These are phyloP conservation scores for Diaporthe citri DNA, from an alignment of 2,329 filamentous ascomycete genomes.

Conservation along the genomic window DNA sequence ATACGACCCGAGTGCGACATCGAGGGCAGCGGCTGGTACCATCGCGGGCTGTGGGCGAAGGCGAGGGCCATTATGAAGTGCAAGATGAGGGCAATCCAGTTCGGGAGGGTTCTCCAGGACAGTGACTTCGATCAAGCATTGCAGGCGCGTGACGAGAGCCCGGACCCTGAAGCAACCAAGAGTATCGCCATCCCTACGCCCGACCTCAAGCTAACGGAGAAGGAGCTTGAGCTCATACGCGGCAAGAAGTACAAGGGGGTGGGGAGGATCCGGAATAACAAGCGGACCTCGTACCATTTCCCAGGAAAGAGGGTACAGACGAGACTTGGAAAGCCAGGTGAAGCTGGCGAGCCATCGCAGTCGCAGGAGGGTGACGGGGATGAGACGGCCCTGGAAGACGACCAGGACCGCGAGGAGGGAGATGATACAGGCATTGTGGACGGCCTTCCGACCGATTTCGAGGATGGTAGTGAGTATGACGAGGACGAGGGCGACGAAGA, in stretches of 20 bases:
- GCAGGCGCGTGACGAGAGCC: slow-evolving; percentile 51
- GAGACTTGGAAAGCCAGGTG: slow-evolving; percentile 3
- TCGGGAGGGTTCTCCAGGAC: slow-evolving; percentile 63
- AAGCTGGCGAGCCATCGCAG: not conserved
- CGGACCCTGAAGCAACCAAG: slow-evolving; percentile 44
- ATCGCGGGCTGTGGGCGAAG: slow-evolving; percentile 84
- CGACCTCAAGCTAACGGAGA: slow-evolving; percentile 54
- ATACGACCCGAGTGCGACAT: slow-evolving; percentile 71
- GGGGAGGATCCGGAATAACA: slow-evolving; percentile 42
- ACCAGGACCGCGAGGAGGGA: slow-evolving; percentile 43
- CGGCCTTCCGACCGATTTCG: slow-evolving; percentile 39
- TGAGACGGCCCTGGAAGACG: slow-evolving; percentile 34
- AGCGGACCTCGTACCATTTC: slow-evolving; percentile 45
- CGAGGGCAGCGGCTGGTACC: slow-evolving; percentile 83
- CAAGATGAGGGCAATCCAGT: slow-evolving; percentile 79
- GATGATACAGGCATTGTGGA: slow-evolving; percentile 26
- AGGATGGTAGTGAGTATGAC: slow-evolving; percentile 47
- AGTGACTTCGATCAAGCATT: slow-evolving; percentile 60
- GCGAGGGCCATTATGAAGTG: slow-evolving; percentile 89
- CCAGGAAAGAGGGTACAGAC: slow-evolving; percentile 29
- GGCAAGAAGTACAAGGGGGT: slow-evolving; percentile 49
- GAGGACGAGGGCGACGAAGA: slow-evolving; percentile 46
- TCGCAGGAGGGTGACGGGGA: slow-evolving; percentile 24
- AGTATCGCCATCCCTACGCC: slow-evolving; percentile 55
- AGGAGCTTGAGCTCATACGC: slow-evolving; percentile 51